Evolutionary conservation across 2,329 filamentous ascomycete species (phyloP).

Genomic region (Neodidymelliopsis sp.): DNA sequence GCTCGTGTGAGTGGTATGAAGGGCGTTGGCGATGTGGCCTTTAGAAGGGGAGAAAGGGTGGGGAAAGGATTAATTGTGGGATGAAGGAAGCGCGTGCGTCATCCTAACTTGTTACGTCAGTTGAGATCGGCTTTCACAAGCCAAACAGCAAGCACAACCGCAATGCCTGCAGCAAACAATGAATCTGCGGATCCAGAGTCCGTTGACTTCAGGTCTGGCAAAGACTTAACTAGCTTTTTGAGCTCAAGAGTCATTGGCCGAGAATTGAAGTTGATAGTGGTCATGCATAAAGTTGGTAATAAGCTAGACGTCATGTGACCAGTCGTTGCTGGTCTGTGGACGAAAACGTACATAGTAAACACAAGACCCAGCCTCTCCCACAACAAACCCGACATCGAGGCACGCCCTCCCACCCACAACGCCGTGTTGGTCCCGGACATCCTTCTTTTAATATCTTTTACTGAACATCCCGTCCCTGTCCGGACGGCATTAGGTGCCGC

Average conservation of each 20-base stretch:
- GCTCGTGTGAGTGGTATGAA: slow-evolving; percentile 21
- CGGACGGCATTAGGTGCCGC: slow-evolving; percentile 16
- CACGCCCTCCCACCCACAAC: slow-evolving; percentile 27
- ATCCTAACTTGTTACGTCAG: slow-evolving; percentile 45
- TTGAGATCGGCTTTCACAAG: slow-evolving; percentile 38
- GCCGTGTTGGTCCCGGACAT: slow-evolving; percentile 28
- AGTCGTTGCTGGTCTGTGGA: slow-evolving; percentile 1
- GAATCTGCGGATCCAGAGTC: background rate
- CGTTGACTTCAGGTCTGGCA: background rate
- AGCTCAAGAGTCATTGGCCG: background rate
- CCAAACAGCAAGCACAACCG: slow-evolving; percentile 25
- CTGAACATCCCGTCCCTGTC: slow-evolving; percentile 15
- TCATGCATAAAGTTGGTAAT: slow-evolving; percentile 3
- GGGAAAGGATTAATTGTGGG: slow-evolving; percentile 40
- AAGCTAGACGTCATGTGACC: slow-evolving; percentile 7
- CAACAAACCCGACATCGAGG: slow-evolving; percentile 35
- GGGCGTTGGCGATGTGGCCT: slow-evolving; percentile 24
- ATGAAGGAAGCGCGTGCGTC: slow-evolving; percentile 38
- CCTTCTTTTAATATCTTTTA: slow-evolving; percentile 23
- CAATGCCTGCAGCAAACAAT: slow-evolving; percentile 13
- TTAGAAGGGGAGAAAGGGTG: slow-evolving; percentile 25
- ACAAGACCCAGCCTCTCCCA: slow-evolving; percentile 28
- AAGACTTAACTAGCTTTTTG: background rate
- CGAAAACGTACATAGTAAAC: slow-evolving; percentile 23
- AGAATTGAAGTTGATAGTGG: background rate